These are phyloP conservation scores for Ustilago esculenta DNA, from an alignment of 1,284 basidiomycete genomes.

Conservation along the genomic window DNA sequence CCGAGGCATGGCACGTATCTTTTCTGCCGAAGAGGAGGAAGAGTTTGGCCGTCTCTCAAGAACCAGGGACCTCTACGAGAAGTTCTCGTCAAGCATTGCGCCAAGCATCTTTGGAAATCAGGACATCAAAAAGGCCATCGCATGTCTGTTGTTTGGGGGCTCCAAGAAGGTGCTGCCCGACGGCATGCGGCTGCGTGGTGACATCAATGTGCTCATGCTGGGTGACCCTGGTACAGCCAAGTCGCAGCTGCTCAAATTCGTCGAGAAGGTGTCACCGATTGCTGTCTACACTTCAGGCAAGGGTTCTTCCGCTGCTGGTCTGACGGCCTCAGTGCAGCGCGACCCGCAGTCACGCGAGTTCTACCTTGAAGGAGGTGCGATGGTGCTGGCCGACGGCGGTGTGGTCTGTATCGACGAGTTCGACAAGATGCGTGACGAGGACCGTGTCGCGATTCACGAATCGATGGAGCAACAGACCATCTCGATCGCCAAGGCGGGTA, in stretches of 20 bases:
- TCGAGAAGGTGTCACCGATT: slow-evolving; percentile 97
- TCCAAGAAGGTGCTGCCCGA: slow-evolving; percentile 98
- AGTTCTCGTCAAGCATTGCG: slow-evolving; percentile 91
- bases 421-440: slow-evolving; percentile 99
- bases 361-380: slow-evolving; percentile 97
- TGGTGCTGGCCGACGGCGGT: slow-evolving; percentile 98
- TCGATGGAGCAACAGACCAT: slow-evolving; percentile 99
- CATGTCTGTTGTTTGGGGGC: slow-evolving; percentile 93
- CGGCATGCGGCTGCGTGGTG: slow-evolving; percentile 94
- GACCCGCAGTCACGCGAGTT: slow-evolving; percentile 94
- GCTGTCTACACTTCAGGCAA: slow-evolving; percentile 98
- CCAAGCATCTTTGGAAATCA: slow-evolving; percentile 94
- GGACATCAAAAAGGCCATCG: slow-evolving; percentile 99
- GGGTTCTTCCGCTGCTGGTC: slow-evolving; percentile 95
- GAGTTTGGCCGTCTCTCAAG: slow-evolving; percentile 91
- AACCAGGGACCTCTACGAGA: slow-evolving; percentile 89
- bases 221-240: slow-evolving; percentile 99
- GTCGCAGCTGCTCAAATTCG: slow-evolving; percentile 96
- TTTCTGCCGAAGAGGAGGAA: slow-evolving; percentile 95
- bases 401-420: slow-evolving; percentile 99
- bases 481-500: slow-evolving; percentile 98
- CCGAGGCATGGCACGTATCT: slow-evolving; percentile 74
- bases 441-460: slow-evolving; percentile 98
- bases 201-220: slow-evolving; percentile 95
- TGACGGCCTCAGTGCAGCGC: slow-evolving; percentile 96